Evolutionary conservation across 495 filamentous ascomycete genomes (phyloP).

Genomic region (Trichoderma erinaceum): DNA sequence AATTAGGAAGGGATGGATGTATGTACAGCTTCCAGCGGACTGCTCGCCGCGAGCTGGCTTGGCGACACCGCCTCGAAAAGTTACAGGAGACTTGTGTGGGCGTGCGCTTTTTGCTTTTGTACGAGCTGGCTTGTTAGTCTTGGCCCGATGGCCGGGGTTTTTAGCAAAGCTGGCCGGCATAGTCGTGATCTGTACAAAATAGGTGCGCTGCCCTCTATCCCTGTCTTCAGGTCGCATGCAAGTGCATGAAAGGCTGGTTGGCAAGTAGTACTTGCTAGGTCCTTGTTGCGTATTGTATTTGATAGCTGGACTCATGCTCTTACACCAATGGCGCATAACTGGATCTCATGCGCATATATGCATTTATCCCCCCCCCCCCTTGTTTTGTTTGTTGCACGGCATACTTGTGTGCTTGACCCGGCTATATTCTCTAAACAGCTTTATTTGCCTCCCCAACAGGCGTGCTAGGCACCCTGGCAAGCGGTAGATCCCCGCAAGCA

Average conservation of each 20-base stretch:
- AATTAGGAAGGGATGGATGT: neutral
- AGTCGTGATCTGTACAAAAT: neutral
- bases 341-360: neutral
- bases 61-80: neutral
- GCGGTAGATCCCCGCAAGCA: neutral
- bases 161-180: neutral
- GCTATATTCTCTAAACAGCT: neutral
- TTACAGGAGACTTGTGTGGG: neutral
- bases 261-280: neutral
- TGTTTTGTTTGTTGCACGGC: neutral
- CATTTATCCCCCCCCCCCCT: neutral
- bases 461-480: neutral
- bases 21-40: neutral
- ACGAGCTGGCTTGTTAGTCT: neutral
- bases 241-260: neutral
- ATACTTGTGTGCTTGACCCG: neutral
- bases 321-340: neutral
- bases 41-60: neutral
- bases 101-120: neutral
- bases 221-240: slow-evolving; percentile 2
- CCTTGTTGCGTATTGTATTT: neutral
- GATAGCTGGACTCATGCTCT: neutral
- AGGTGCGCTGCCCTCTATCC: neutral
- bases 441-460: neutral
- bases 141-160: neutral